Evolutionary conservation across 2,329 filamentous ascomycete species (phyloP).

Genomic region (Penicillium paneum): DNA sequence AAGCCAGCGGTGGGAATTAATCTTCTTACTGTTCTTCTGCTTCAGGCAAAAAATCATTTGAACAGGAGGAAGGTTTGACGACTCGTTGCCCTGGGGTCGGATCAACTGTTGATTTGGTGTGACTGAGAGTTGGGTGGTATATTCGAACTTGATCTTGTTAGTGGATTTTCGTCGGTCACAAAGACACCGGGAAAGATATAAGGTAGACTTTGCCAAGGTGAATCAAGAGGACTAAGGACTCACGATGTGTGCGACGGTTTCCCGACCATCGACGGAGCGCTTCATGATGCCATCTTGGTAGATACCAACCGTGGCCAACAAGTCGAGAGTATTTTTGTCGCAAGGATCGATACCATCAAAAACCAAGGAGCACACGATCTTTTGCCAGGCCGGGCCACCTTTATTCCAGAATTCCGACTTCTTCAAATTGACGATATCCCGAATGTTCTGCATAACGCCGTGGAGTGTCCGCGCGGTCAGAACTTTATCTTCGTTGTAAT

Average conservation of each 20-base stretch:
- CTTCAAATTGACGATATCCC: conserved; percentile 96
- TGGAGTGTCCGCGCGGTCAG: conserved; percentile 87
- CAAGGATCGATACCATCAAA: conserved; percentile 97
- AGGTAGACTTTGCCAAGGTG: not conserved
- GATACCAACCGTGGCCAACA: conserved; percentile 89
- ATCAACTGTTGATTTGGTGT: conserved; percentile 93
- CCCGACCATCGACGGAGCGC: conserved; percentile 91
- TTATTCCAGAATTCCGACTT: conserved; percentile 99
- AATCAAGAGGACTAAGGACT: conserved; percentile 18
- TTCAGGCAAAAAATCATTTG: conserved; percentile 99
- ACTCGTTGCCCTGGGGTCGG: conserved; percentile 77
- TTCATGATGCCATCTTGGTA: conserved; percentile 99
- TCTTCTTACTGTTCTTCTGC: conserved; percentile 98
- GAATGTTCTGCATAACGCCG: conserved; percentile 96
- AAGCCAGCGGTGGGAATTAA: conserved; percentile 97
- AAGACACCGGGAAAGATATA: not conserved
- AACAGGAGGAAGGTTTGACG: conserved; percentile 81
- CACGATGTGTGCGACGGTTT: conserved; percentile 85
- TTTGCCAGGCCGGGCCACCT: conserved; percentile 95
- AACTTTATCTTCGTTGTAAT: conserved; percentile 98
- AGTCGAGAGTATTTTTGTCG: conserved; percentile 89
- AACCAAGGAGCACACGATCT: conserved; percentile 92
- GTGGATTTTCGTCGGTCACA: not conserved
- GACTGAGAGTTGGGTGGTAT: conserved; percentile 93
- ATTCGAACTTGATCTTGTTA: conserved; percentile 64